Evolutionary conservation across 2,329 filamentous ascomycete genomes (phyloP).

Genomic region (Ilyonectria robusta): DNA sequence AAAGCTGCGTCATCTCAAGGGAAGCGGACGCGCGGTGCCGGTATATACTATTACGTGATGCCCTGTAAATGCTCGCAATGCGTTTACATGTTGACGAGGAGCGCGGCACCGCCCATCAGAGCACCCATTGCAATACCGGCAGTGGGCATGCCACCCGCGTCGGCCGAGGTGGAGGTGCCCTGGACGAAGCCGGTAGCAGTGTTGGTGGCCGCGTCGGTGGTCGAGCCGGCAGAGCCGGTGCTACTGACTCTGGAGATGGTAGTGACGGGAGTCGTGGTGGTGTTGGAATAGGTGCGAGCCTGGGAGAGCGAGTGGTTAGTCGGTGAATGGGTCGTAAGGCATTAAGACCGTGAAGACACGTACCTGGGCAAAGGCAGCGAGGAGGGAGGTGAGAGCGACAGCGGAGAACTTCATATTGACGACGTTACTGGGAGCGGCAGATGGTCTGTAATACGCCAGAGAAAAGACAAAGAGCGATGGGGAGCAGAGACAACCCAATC

Average conservation of each 20-base stretch:
- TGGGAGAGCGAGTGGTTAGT: not conserved
- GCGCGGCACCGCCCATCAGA: slow-evolving; percentile 26
- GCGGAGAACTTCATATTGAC: slow-evolving; percentile 28
- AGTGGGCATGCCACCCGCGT: slow-evolving; percentile 25
- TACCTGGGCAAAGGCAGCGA: slow-evolving; percentile 19
- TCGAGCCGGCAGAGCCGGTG: not conserved
- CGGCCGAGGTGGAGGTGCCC: slow-evolving; percentile 18
- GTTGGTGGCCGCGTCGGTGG: not conserved
- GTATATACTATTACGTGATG: not conserved
- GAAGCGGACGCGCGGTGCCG: slow-evolving; percentile 19
- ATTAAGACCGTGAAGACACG: not conserved
- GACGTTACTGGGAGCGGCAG: not conserved
- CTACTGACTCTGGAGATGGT: not conserved
- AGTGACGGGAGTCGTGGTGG: not conserved
- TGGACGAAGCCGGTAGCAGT: slow-evolving; percentile 16
- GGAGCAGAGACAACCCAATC: not conserved
- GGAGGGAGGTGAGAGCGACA: not conserved
- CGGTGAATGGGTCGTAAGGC: not conserved
- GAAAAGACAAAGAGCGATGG: slow-evolving; percentile 17
- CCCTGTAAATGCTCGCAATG: not conserved
- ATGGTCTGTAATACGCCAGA: not conserved
- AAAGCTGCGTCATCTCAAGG: not conserved
- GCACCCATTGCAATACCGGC: slow-evolving; percentile 24
- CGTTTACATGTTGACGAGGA: slow-evolving; percentile 26
- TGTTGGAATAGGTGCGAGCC: slow-evolving; percentile 8